Conservation (phyloP, 1,139 yeast species). For the Blastobotrys serpentis region DNA sequence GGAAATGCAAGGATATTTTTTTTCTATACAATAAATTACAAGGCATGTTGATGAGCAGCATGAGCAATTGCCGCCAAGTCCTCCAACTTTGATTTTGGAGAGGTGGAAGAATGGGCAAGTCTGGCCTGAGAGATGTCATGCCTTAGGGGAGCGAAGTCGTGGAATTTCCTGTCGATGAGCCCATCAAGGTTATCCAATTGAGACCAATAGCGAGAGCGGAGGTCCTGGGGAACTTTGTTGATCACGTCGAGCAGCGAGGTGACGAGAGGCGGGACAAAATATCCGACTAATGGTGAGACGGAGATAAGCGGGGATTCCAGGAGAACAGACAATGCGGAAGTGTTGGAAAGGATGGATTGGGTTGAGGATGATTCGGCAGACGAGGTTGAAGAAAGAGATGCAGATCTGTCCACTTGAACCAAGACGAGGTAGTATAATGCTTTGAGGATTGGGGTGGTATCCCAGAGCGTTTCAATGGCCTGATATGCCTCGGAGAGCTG, state of each 20-base stretch:
- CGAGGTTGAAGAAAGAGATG: conserved; percentile 11
- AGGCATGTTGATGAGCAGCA: conserved; percentile 9
- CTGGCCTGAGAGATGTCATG: conserved; percentile 15
- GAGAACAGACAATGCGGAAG: conserved; percentile 22
- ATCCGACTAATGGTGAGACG: conserved; percentile 32
- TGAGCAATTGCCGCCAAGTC: conserved; percentile 30
- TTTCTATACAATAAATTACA: not conserved
- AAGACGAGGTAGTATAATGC: conserved; percentile 32
- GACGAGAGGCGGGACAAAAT: conserved; percentile 28
- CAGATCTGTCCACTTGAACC: conserved; percentile 16
- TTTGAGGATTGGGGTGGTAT: conserved; percentile 33
- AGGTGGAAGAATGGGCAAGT: conserved; percentile 5
- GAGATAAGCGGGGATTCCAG: conserved; percentile 32
- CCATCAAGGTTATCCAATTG: conserved; percentile 25
- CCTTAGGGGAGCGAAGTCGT: conserved; percentile 23
- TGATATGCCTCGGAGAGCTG: conserved; percentile 22
- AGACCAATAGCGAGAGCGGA: conserved; percentile 16
- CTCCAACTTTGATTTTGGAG: conserved; percentile 23
- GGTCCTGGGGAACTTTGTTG: conserved; percentile 10
- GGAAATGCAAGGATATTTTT: too few relatives aligned
- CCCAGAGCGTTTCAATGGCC: conserved; percentile 32
- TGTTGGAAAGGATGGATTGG: conserved; percentile 12
- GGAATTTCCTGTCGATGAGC: conserved; percentile 24
- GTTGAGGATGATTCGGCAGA: not conserved
- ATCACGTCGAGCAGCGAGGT: conserved; percentile 20